A percentile compares a stretch with the other conserved stretches of the same genome.
These are phyloP conservation scores for Aspergillus heteromorphus DNA, from an alignment of 495 filamentous ascomycete species.

Conservation along the genomic window DNA sequence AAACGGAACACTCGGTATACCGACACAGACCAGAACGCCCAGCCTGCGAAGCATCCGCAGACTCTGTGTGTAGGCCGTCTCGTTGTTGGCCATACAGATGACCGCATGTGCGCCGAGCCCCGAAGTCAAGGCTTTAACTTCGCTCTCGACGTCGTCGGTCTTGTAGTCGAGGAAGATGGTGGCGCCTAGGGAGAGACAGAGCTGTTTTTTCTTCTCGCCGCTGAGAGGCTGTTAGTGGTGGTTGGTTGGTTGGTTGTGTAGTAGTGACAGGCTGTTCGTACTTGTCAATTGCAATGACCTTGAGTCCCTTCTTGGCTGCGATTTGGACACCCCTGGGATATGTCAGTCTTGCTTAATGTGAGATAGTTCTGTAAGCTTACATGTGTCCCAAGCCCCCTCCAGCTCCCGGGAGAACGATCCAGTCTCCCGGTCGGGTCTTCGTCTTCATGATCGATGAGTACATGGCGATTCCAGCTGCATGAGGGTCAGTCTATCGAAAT, in stretches of 20 bases:
- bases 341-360: not conserved
- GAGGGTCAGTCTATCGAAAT: not conserved
- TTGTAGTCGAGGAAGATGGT: slow-evolving; percentile 37
- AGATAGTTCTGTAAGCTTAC: slow-evolving; percentile 16
- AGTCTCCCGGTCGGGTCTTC: slow-evolving; percentile 35
- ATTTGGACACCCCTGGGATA: slow-evolving; percentile 37
- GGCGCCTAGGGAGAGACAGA: slow-evolving; percentile 36
- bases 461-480: slow-evolving; percentile 39
- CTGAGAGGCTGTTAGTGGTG: too few relatives aligned
- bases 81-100: slow-evolving; percentile 38
- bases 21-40: slow-evolving; percentile 41
- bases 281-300: slow-evolving; percentile 42
- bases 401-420: slow-evolving; percentile 37
- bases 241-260: not conserved
- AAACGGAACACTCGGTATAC: slow-evolving; percentile 36
- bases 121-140: slow-evolving; percentile 28
- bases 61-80: slow-evolving; percentile 36
- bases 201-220: slow-evolving; percentile 35
- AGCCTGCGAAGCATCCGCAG: slow-evolving; percentile 35
- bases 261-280: slow-evolving; percentile 6
- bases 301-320: slow-evolving; percentile 34
- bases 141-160: slow-evolving; percentile 30
- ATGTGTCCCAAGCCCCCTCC: slow-evolving; percentile 43
- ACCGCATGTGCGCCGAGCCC: slow-evolving; percentile 40
- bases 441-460: slow-evolving; percentile 45